Base-by-base conservation (phyloP, 1,139 yeast genomes). In the Sugiyamaella paludigena region DNA sequence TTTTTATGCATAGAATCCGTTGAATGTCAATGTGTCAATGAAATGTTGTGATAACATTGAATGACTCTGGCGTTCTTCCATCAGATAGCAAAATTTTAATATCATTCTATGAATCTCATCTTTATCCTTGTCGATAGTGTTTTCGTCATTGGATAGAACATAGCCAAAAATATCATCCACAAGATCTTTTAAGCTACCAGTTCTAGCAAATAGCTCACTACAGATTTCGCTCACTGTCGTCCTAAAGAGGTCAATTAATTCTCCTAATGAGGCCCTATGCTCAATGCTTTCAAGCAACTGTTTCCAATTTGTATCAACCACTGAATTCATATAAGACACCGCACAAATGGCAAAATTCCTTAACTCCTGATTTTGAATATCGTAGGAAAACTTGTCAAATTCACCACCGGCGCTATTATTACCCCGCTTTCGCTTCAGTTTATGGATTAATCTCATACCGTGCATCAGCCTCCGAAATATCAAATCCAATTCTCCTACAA, bases 381-480 rank as follows among this genome's bases (percentile, higher is more conserved):
- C 26, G 24, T 37, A 37, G 7, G 27, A 7, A n/a, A 27, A 30
- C 8, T 19, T 19, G 24, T 3, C 24, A 19, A 19, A 19, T 19
- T 19, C 24, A 5, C 24, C 24, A 19, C 5, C 5, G 24, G 24
- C 5, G 5, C 33, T 24, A 2, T 13, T 24, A 19, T n/a, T 29
- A 7, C 38, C 27, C 27, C 43, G 31, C 33, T 51, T 45, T 30
- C 32, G 28, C 31, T 50, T 56, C 30, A 55, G 36, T 30, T 42
- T 29, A 16, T 51, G 51, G 33, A 36, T 34, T 2, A 56, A 19
- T 24, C 58, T 51, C 28, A 54, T 45, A 6, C 49, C 35, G 15
- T 42, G 47, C 26, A 59, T 41, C 27, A 56, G 46, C 16, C 53
- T 44, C 9, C 40, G 15, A 42, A 58, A 59, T 9, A 57, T 40